Base-by-base conservation (phyloP, 106 monocot genomes). In the Apostasia ramifera region DNA sequence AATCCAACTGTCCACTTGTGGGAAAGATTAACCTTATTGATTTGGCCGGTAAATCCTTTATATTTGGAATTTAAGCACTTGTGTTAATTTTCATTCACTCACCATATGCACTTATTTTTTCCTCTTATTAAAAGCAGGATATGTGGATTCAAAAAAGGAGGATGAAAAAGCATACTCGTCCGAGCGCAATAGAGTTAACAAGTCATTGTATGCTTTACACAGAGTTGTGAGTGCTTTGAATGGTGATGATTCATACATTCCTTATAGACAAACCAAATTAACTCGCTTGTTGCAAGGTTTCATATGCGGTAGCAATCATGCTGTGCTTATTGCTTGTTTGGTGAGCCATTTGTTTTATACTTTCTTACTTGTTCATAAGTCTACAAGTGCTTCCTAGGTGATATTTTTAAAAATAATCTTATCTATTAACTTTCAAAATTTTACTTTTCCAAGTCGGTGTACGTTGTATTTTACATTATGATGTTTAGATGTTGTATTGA, bases 11-110 rank as follows among this genome's bases (percentile, higher is more conserved):
- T 40, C 46, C 14, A 47, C 5, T 55, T 39, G 2, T 75, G 9
- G 86, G 83, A 14, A 86, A 80, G 80, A 83, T 90, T 10, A 78
- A 73, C 66, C 83, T 90, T 54, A 55, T 90, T 15, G 78, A 83
- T 63, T 49, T 86, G 66, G 80, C 85, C 71, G 85, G 85, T 89
- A 63, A 11, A 15, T 65, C 26, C 26, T 26, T 4, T 69, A 43
- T 15, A 10, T 38, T 38, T 26, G 47, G 37, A 11, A 72, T 39
- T 62, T 5, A 37, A 55, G 13, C 55, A 55, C 53, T 50, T 26
- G 26, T 26, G 26, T 65, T 47, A n/a, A 11, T 47, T 2, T 67
- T 49, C 12, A 52, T 53, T 45, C 39, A 39, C 9, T 80, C 40
- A 4, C n/a, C 37, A 26, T 11, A 46, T 13, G 0, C 38, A 48